Base-by-base conservation (phyloP, 495 filamentous ascomycete genomes). In the Aspergillus indologenus region DNA sequence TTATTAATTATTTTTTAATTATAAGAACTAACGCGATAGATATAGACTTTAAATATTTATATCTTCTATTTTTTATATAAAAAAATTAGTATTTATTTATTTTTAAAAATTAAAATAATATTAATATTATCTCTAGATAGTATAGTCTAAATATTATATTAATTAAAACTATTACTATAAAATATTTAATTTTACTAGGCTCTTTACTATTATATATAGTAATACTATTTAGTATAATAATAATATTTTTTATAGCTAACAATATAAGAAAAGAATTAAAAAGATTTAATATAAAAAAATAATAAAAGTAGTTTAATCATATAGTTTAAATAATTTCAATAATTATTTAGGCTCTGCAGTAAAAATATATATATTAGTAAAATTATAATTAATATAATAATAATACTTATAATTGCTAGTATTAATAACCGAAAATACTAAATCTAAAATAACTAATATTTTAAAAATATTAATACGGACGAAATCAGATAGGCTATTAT, bases 331-430 rank as follows among this genome's bases (percentile, higher is more conserved):
- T 19, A 11, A 40, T 40, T 42, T 53, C 19, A 19, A 42, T 53
- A 42, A n/a, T n/a, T 40, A 42, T 40, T 2, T 53, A n/a, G 23
- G 2, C 11, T 40, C 17, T 40, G 2, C 20, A 40, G 18, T 51
- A 51, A 19, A 51, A 14, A 24, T 51, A 51, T 42, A 20, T 53
- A n/a, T 53, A 53, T 42, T 3, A 20, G 11, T 43, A 43, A 20
- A 2, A 53, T 40, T 11, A 5, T 19, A 3, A 18, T 19, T 53
- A 53, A 42, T 42, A 52, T 52, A 52, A 18, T 53, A 53, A 53
- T 18, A 19, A 18, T 53, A 19, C 3, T 18, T 18, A 40, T 53
- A 51, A n/a, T 26, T 51, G 4, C 7, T 29, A 26, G 5, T 51
- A 5, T 22, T 51, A 51, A 6, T 40, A 40, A 40, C 12, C 12